Evolutionary conservation across 192 early-diverging fungal species (phyloP).

Genomic region (Rhizophagus clarus): DNA sequence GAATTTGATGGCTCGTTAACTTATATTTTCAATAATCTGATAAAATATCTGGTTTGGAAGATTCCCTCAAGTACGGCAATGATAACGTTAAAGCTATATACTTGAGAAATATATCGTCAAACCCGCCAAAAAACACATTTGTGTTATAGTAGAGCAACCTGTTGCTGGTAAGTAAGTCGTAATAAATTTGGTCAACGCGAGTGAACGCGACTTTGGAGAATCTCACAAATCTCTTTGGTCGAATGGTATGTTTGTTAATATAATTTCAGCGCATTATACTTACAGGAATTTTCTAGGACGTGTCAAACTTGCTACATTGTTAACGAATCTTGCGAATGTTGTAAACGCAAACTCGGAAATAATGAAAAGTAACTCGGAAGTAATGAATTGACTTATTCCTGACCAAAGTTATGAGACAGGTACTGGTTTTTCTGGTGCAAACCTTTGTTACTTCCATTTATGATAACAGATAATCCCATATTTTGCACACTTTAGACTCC

Average conservation of each 20-base stretch:
- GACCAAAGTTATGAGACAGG: neutral
- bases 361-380: too few species aligned
- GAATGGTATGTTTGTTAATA: slow-evolving; percentile 23
- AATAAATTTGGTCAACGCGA: slow-evolving; percentile 11
- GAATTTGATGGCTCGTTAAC: neutral
- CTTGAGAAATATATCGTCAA: neutral
- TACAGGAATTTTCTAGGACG: slow-evolving; percentile 2
- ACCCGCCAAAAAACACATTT: too few species aligned
- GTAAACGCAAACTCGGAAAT: neutral
- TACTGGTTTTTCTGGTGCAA: neutral
- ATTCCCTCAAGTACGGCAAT: slow-evolving; percentile 1
- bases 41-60: neutral
- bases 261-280: slow-evolving; percentile 15
- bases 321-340: neutral
- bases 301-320: neutral
- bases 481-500: slow-evolving; percentile 7
- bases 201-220: neutral
- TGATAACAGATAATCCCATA: neutral
- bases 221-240: slow-evolving; percentile 9
- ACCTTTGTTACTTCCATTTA: slow-evolving; percentile 22
- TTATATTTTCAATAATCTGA: slow-evolving; percentile 11
- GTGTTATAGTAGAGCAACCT: too few species aligned
- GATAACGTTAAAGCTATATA: slow-evolving; percentile 12
- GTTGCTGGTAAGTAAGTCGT: too few species aligned
- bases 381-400: neutral